Conservation (phyloP, 2,329 filamentous ascomycete species). For the Colletotrichum camelliae region DNA sequence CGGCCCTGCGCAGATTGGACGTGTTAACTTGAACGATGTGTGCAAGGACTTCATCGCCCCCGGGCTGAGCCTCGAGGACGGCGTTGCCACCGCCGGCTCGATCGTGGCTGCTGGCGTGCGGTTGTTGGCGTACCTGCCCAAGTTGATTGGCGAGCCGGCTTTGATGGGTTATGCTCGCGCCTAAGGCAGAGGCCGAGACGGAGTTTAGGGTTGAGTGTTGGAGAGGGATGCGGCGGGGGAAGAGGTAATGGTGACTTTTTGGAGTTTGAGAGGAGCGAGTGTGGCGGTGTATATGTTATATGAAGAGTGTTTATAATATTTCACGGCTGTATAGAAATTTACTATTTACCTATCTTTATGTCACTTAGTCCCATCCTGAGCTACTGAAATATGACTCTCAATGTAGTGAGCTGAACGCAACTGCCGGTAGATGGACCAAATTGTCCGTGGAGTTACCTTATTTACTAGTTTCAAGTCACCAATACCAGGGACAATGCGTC, state of each 20-base stretch:
- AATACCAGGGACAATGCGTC: neutral
- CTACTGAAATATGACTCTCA: neutral
- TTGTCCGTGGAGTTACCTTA: neutral
- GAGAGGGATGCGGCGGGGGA: neutral
- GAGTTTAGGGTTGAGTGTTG: neutral
- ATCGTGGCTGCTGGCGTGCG: neutral
- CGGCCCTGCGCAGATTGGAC: neutral
- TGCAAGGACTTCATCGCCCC: slow-evolving; percentile 12
- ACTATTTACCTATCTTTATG: neutral
- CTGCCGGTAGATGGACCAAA: too few relatives aligned
- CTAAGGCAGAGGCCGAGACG: neutral
- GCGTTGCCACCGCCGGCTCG: neutral
- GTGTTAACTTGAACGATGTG: neutral
- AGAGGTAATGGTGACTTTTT: neutral
- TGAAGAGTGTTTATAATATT: neutral
- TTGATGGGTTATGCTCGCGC: neutral
- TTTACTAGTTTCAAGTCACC: neutral
- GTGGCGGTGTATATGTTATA: neutral
- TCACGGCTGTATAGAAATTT: neutral
- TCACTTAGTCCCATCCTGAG: neutral
- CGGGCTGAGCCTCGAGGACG: neutral
- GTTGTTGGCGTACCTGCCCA: slow-evolving; percentile 4
- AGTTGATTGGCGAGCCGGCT: slow-evolving; percentile 6
- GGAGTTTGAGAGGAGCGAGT: neutral
- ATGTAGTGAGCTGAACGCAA: neutral